Percentiles rank a stretch among this genome's conserved stretches.
Conservation (phyloP, 495 filamentous ascomycete genomes). For the Penicillium atrosanguineum region DNA sequence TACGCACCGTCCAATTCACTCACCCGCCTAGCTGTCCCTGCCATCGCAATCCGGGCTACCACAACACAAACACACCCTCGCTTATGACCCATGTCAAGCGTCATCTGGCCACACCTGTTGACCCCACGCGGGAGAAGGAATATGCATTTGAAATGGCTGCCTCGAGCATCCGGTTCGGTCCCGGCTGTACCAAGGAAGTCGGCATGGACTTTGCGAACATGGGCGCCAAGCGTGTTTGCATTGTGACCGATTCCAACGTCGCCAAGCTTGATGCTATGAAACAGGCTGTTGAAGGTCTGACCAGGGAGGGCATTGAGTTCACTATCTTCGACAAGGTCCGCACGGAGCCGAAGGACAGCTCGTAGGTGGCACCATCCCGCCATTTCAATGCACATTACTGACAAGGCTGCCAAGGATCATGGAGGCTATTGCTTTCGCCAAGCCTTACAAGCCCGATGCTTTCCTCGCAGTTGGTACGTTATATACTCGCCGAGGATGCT, state of each 20-base stretch:
- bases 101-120: constrained; percentile 70
- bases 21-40: constrained; percentile 91
- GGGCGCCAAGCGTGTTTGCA: constrained; percentile 77
- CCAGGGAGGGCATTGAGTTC: constrained; percentile 72
- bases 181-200: constrained; percentile 93
- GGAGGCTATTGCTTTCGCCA: constrained; percentile 82
- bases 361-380: constrained; percentile 49
- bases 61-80: constrained; percentile 58
- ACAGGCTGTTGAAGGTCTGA: constrained; percentile 74
- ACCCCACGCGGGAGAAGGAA: constrained; percentile 74
- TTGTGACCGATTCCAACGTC: constrained; percentile 86
- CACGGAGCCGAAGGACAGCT: constrained; percentile 91
- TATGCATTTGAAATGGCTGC: constrained; percentile 99
- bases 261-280: constrained; percentile 78
- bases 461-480: constrained; percentile 82
- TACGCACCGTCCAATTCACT: constrained; percentile 84
- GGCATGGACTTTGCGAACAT: constrained; percentile 98
- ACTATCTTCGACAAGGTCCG: constrained; percentile 73
- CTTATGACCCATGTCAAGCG: constrained; percentile 56
- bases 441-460: constrained; percentile 75
- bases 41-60: constrained; percentile 78
- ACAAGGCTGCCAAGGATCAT: constrained; percentile 56
- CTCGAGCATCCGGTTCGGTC: constrained; percentile 88
- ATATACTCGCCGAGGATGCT: background rate
- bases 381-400: background rate